A percentile compares a stretch with the other conserved stretches of the same genome.
Evolutionary conservation across 2,329 filamentous ascomycete species (phyloP).

Genomic region (Colletotrichum cereale): DNA sequence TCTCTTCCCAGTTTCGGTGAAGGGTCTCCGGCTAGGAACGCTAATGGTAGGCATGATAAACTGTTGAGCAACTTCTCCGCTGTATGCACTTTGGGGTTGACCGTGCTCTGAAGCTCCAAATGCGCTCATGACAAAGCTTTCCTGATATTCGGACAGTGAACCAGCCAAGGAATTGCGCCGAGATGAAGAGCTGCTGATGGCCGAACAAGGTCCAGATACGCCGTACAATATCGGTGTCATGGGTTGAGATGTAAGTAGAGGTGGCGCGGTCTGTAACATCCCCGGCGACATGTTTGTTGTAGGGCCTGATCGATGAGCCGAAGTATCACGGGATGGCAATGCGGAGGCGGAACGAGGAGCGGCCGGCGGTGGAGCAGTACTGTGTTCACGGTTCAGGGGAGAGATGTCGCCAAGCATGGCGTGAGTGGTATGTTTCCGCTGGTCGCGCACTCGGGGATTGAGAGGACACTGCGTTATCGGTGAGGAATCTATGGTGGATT

Average conservation of each 20-base stretch:
- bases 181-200: slow-evolving; percentile 64
- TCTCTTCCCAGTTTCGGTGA: slow-evolving; percentile 86
- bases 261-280: slow-evolving; percentile 29
- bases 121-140: slow-evolving; percentile 46
- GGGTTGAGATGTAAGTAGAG: slow-evolving; percentile 53
- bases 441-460: slow-evolving; percentile 47
- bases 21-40: slow-evolving; percentile 89
- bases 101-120: slow-evolving; percentile 35
- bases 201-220: slow-evolving; percentile 55
- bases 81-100: slow-evolving; percentile 50
- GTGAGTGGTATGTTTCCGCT: slow-evolving; percentile 47
- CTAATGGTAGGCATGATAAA: slow-evolving; percentile 98
- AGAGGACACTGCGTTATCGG: slow-evolving; percentile 46
- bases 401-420: background rate
- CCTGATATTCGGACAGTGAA: slow-evolving; percentile 58
- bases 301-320: slow-evolving; percentile 1
- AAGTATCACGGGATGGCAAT: slow-evolving; percentile 35
- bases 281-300: slow-evolving; percentile 23
- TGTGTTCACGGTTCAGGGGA: slow-evolving; percentile 21
- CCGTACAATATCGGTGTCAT: slow-evolving; percentile 60
- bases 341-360: slow-evolving; percentile 42
- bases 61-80: slow-evolving; percentile 71
- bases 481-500: slow-evolving; percentile 60
- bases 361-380: slow-evolving; percentile 4
- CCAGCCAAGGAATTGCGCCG: slow-evolving; percentile 63